phyloP scores from a whole-genome alignment of 2,329 filamentous ascomycete species.

The Alternaria panax region DNA sequence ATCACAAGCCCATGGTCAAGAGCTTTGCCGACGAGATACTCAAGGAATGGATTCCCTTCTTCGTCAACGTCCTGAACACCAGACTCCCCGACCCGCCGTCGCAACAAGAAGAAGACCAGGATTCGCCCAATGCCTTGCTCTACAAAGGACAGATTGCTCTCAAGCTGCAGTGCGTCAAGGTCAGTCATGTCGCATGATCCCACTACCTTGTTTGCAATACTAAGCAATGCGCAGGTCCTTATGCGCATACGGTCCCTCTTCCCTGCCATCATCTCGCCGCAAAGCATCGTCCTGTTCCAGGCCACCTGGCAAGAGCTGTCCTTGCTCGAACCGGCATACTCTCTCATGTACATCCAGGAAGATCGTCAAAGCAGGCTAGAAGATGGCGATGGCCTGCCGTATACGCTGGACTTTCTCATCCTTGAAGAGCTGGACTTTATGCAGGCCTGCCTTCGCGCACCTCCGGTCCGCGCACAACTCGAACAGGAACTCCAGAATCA shows the following conservation, averaged over 20 bases:
- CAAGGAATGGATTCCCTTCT: conserved; percentile 86
- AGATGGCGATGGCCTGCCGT: conserved; percentile 89
- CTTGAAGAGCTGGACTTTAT: conserved; percentile 95
- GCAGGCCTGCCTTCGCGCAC: conserved; percentile 86
- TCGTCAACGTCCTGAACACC: conserved; percentile 78
- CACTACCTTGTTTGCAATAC: background rate
- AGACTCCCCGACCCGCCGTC: conserved; percentile 69
- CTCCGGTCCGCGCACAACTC: conserved; percentile 88
- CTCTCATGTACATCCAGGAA: conserved; percentile 83
- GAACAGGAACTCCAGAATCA: conserved; percentile 73
- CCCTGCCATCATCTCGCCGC: conserved; percentile 78
- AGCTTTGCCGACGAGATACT: conserved; percentile 88
- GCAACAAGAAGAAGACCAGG: conserved; percentile 65
- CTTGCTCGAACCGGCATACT: conserved; percentile 74
- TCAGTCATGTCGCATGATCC: conserved; percentile 37
- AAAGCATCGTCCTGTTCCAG: conserved; percentile 83
- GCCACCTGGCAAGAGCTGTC: conserved; percentile 89
- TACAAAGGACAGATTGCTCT: conserved; percentile 86
- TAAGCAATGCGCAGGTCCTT: conserved; percentile 66
- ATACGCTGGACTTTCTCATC: conserved; percentile 91
- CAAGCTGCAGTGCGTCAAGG: conserved; percentile 91
- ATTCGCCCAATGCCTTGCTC: conserved; percentile 63
- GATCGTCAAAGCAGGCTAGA: conserved; percentile 88
- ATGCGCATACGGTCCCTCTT: conserved; percentile 89
- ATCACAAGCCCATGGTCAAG: conserved; percentile 85